A percentile compares a stretch with the other conserved stretches of the same genome.
Conservation (phyloP, 352 stramenopile genomes). For the Phytophthora melonis region DNA sequence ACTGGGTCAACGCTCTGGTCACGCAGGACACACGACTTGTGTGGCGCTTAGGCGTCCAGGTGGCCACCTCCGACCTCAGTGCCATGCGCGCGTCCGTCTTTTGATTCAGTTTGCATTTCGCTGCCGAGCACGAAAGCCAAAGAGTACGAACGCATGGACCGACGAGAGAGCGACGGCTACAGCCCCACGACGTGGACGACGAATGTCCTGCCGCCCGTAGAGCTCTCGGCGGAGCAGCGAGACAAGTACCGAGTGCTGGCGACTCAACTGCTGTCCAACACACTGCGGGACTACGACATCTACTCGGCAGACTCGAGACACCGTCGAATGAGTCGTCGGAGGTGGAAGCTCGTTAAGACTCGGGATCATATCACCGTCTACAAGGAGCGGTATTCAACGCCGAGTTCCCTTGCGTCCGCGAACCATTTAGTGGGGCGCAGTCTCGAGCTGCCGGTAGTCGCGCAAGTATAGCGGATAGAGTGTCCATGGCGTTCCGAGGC, state of each 20-base stretch:
- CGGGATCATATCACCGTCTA: conserved; percentile 48
- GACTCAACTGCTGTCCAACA: conserved; percentile 39
- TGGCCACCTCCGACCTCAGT: conserved; percentile 14
- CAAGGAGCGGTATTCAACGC: conserved; percentile 42
- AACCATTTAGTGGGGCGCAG: conserved; percentile 4
- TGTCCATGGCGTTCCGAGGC: conserved; percentile 31
- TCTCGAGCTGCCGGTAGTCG: conserved; percentile 33
- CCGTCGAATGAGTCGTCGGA: conserved; percentile 40
- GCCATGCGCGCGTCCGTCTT: neutral
- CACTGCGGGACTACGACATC: conserved; percentile 44
- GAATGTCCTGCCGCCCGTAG: conserved; percentile 26
- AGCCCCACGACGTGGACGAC: conserved; percentile 39
- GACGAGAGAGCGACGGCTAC: conserved; percentile 27
- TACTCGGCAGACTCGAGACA: conserved; percentile 41
- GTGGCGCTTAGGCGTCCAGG: conserved; percentile 18
- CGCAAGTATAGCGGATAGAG: conserved; percentile 43
- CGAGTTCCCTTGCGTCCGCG: conserved; percentile 18
- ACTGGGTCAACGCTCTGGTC: conserved; percentile 11
- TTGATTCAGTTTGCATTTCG: conserved; percentile 37
- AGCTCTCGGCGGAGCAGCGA: conserved; percentile 28
- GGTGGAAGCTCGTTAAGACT: conserved; percentile 40
- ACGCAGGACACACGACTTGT: conserved; percentile 4
- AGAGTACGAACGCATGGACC: conserved; percentile 17
- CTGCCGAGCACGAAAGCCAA: conserved; percentile 11
- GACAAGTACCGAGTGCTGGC: conserved; percentile 39